Conservation (phyloP, 129 eudicot genomes). For the Logfia minima region DNA sequence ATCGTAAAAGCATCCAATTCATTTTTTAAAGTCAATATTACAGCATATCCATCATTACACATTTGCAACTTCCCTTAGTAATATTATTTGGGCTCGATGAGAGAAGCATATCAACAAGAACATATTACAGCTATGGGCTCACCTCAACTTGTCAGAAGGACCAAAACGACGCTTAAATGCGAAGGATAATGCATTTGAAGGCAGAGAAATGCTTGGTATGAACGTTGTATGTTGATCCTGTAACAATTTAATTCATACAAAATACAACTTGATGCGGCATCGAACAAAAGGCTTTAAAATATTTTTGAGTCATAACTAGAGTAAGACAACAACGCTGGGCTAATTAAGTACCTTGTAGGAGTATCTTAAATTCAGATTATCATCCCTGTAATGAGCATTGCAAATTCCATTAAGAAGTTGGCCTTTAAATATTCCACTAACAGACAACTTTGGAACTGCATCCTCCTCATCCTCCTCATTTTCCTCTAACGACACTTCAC, state of each 20-base stretch:
- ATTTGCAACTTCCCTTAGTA: background rate
- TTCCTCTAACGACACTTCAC: conserved; percentile 90
- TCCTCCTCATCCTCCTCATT: conserved; percentile 60
- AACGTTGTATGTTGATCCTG: conserved; percentile 81
- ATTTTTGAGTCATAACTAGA: background rate
- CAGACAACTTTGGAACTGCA: conserved; percentile 45
- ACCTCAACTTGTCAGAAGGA: conserved; percentile 72
- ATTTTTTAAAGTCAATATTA: background rate
- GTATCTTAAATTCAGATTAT: conserved; percentile 64
- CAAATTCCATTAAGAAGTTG: conserved; percentile 64
- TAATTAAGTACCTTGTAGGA: conserved; percentile 59
- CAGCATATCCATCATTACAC: background rate
- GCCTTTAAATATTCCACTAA: conserved; percentile 63
- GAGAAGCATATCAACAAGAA: background rate
- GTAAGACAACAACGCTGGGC: background rate
- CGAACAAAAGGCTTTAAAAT: background rate
- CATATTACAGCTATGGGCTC: conserved; percentile 13
- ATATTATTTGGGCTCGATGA: background rate
- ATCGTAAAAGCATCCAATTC: background rate
- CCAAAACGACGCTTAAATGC: conserved; percentile 80
- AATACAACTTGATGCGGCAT: conserved; percentile 1
- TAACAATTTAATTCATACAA: conserved; percentile 26
- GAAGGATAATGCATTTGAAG: conserved; percentile 74
- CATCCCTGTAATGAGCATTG: conserved; percentile 73
- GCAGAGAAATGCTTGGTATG: conserved; percentile 75